A percentile compares a stretch with the other conserved stretches of the same genome.
Conservation (phyloP, 1,139 yeast genomes). For the Pichia sp. region DNA sequence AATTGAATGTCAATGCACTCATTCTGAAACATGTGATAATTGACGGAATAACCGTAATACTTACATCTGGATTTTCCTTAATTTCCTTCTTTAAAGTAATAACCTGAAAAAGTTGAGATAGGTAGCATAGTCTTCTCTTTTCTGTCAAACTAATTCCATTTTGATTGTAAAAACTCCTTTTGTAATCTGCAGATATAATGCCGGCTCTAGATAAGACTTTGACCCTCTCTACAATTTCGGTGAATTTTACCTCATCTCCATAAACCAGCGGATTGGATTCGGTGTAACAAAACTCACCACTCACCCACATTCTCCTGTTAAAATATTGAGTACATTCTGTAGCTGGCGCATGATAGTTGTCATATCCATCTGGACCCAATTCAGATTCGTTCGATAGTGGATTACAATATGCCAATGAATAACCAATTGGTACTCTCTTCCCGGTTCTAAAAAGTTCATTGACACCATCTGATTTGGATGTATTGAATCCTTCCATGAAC, state of each 20-base stretch:
- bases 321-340: conserved; percentile 26
- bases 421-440: conserved; percentile 38
- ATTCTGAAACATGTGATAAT: conserved; percentile 37
- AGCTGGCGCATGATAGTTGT: conserved; percentile 66
- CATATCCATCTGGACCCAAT: conserved; percentile 73
- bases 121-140: conserved; percentile 28
- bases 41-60: conserved; percentile 15
- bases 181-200: conserved; percentile 19
- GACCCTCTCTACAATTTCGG: conserved; percentile 30
- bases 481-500: conserved; percentile 10
- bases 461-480: not conserved
- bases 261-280: conserved; percentile 27
- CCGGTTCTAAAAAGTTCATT: conserved; percentile 17
- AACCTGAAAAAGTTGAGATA: conserved; percentile 20
- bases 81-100: too few relatives aligned
- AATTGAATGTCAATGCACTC: conserved; percentile 68
- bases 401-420: conserved; percentile 58
- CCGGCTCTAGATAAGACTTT: conserved; percentile 10
- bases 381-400: conserved; percentile 40
- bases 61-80: conserved; percentile 1
- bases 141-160: conserved; percentile 21
- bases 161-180: conserved; percentile 15
- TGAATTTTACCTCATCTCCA: conserved; percentile 32
- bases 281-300: conserved; percentile 48
- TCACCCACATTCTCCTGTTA: conserved; percentile 72